Percentiles rank a stretch among this genome's conserved stretches.
Conservation (phyloP, 805 yeast species). For the Kuraishia cidri region DNA sequence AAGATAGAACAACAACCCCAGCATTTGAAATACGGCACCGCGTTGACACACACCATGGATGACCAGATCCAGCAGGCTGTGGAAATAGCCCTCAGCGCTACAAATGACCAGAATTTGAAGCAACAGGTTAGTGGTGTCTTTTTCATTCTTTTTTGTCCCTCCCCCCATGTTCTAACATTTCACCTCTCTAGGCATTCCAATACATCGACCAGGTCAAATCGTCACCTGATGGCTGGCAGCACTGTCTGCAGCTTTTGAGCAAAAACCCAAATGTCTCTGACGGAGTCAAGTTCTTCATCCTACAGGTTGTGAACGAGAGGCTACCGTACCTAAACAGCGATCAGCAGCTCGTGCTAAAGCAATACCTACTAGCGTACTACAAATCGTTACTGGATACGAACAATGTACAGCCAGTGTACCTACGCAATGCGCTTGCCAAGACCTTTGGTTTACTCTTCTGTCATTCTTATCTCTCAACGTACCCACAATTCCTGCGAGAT, state of each 20-base stretch:
- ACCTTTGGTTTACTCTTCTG: slow-evolving; percentile 44
- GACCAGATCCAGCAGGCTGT: slow-evolving; percentile 83
- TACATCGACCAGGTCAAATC: slow-evolving; percentile 45
- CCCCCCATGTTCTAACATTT: slow-evolving; percentile 5
- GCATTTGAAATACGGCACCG: too few species aligned
- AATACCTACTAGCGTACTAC: slow-evolving; percentile 37
- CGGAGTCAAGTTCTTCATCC: slow-evolving; percentile 54
- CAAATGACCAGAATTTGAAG: slow-evolving; percentile 51
- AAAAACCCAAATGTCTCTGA: slow-evolving; percentile 28
- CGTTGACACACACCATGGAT: slow-evolving; percentile 20
- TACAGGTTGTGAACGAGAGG: slow-evolving; percentile 61
- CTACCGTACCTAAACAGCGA: slow-evolving; percentile 33
- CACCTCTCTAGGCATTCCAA: slow-evolving; percentile 30
- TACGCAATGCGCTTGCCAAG: slow-evolving; percentile 52
- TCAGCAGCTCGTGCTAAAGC: slow-evolving; percentile 36
- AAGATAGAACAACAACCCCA: too few species aligned
- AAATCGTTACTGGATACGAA: slow-evolving; percentile 14
- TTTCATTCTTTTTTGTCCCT: not conserved
- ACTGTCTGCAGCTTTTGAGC: slow-evolving; percentile 39
- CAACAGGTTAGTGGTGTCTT: slow-evolving; percentile 29
- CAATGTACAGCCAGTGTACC: slow-evolving; percentile 26
- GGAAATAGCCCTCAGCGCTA: slow-evolving; percentile 67
- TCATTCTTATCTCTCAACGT: slow-evolving; percentile 33
- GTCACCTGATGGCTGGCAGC: slow-evolving; percentile 46
- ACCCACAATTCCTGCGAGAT: slow-evolving; percentile 45